These are phyloP conservation scores for Brettanomyces bruxellensis DNA, from an alignment of 805 yeast species.

Conservation along the genomic window DNA sequence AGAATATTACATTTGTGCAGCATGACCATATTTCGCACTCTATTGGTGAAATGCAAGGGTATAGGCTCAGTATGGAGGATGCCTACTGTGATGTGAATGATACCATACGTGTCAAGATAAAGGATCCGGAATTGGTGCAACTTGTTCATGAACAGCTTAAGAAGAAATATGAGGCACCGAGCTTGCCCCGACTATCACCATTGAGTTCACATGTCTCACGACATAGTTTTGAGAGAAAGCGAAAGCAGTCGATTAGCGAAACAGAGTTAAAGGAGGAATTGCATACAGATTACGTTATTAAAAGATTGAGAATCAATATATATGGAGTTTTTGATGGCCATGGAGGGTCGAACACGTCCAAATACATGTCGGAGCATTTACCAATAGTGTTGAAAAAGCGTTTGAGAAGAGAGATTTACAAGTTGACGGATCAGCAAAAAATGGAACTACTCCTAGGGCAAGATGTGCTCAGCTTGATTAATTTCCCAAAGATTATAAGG, in stretches of 20 bases:
- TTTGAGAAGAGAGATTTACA: conserved; percentile 9
- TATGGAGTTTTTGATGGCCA: conserved; percentile 81
- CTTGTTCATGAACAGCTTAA: background rate
- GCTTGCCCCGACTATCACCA: background rate
- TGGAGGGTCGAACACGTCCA: conserved; percentile 61
- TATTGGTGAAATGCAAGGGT: conserved; percentile 74
- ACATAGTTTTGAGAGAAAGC: background rate
- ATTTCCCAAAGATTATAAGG: conserved; percentile 26
- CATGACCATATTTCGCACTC: conserved; percentile 44
- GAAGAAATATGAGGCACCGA: background rate
- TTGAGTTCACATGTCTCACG: background rate
- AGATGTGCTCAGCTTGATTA: conserved; percentile 14
- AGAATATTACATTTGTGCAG: conserved; percentile 40
- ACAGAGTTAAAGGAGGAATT: conserved; percentile 1
- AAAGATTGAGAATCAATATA: conserved; percentile 25
- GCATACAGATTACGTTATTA: background rate
- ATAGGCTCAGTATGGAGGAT: conserved; percentile 67
- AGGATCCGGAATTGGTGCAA: background rate
- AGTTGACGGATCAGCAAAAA: conserved; percentile 10
- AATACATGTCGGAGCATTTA: conserved; percentile 37
- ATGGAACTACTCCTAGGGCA: conserved; percentile 5
- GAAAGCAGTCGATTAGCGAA: background rate
- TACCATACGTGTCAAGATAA: conserved; percentile 5
- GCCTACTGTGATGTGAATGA: conserved; percentile 46
- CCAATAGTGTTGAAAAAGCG: conserved; percentile 15